Evolutionary conservation across 2,329 filamentous ascomycete species (phyloP), one percentile per base, ranked within the genome.

Genomic region (Pseudogymnoascus sp.): DNA sequence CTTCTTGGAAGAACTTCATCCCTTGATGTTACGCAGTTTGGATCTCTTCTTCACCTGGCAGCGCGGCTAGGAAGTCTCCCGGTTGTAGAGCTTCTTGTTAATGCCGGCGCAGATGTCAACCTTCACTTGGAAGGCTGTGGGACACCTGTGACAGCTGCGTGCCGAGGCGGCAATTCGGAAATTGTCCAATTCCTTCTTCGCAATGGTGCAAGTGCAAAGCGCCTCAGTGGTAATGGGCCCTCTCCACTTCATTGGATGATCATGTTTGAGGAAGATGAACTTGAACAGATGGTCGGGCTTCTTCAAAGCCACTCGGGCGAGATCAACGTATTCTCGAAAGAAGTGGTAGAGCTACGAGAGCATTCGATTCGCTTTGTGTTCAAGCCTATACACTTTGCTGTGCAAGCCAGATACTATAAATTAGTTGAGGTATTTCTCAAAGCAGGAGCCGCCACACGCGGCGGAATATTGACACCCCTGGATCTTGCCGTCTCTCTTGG

Each of bases 401-500:
- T 53, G n/a, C 46, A 53, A 4, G 26, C 26, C 14, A 53, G 46
- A 31, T 53, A 53, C 26, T 12, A 53, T 28, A 53, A 31, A 53
- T 16, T 53, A 16, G 26, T 53, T n/a, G 46, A 53, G 26, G 46
- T 53, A 31, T 53, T 53, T 8, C 46, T 53, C 31, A 53, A 53
- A 53, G 46, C 46, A n/a, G 46, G 26, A 3, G 46, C 46, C 4
- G 46, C 24, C 14, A 53, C 46, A 31, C 24, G 26, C 26, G 26
- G 46, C 8, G 46, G 46, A 16, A 31, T 53, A 31, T 31, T 53
- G 14, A 31, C 46, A 6, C 24, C 46, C 19, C 46, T 53, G 26
- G 46, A 53, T 53, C 46, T 53, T 53, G 46, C 46, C 24, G 46
- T 53, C 26, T 53, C 46, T 53, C 46, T 53, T 31, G 46, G 46